phyloP scores from a whole-genome alignment of 148 eudicot species.

The Beta vulgaris region DNA sequence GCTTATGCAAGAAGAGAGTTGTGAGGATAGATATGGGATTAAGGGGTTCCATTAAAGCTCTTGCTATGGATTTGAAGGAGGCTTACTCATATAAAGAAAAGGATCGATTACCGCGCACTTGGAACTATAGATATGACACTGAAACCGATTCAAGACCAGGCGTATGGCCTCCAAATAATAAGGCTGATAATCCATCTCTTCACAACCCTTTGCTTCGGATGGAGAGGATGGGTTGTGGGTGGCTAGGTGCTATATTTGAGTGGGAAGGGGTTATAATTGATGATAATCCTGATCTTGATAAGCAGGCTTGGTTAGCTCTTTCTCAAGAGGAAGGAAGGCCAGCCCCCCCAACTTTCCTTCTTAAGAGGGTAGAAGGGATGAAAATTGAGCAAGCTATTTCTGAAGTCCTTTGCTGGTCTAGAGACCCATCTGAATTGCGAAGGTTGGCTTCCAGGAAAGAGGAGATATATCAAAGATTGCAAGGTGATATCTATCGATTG shows the following conservation, averaged over 20 bases:
- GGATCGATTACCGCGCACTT: slow-evolving; percentile 43
- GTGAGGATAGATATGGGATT: slow-evolving; percentile 21
- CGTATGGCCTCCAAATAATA: slow-evolving; percentile 76
- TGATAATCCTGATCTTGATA: slow-evolving; percentile 78
- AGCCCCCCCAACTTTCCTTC: slow-evolving; percentile 61
- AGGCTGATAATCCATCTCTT: slow-evolving; percentile 69
- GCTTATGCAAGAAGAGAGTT: slow-evolving; percentile 28
- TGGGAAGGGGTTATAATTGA: slow-evolving; percentile 95
- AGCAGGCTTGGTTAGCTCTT: slow-evolving; percentile 82
- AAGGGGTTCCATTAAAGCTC: slow-evolving; percentile 41
- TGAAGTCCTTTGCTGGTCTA: slow-evolving; percentile 92
- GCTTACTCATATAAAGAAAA: slow-evolving; percentile 48
- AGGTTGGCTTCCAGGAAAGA: slow-evolving; percentile 74
- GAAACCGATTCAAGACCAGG: slow-evolving; percentile 56
- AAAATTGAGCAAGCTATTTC: slow-evolving; percentile 93
- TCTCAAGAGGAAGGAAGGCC: slow-evolving; percentile 86
- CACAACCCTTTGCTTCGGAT: slow-evolving; percentile 83
- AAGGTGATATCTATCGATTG: slow-evolving; percentile 72
- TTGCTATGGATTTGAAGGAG: slow-evolving; percentile 83
- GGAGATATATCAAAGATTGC: slow-evolving; percentile 68
- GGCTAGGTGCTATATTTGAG: slow-evolving; percentile 95
- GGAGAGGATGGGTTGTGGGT: slow-evolving; percentile 93
- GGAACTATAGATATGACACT: slow-evolving; percentile 39
- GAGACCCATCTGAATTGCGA: slow-evolving; percentile 61
- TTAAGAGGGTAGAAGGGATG: slow-evolving; percentile 82